Evolutionary conservation across 108 stramenopile species (phyloP), one percentile per base, ranked within the genome.

Genomic region (Skeletonema costatum): DNA sequence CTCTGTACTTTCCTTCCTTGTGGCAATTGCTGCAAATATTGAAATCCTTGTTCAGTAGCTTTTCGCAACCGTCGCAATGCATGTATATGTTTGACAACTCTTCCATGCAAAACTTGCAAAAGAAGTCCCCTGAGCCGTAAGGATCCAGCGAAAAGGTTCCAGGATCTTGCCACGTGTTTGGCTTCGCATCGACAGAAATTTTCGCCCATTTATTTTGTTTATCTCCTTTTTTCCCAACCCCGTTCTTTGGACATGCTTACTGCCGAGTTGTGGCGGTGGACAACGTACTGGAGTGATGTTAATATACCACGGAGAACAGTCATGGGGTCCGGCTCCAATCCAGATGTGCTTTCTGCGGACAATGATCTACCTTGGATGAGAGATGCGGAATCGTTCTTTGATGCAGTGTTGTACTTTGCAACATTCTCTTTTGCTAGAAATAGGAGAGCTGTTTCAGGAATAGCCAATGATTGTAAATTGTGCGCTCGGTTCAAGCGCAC

Each of bases 21-120:
- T 95, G 87, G 58, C 96, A 97, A 30, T 71, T 78, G 16, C 71
- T 60, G 72, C 96, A 97, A 29, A 97, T 92, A 68, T 94, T 95
- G 70, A 89, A 90, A 74, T 94, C 94, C 68, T 88, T 92, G 32
- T 78, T 77, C 5, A 97, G 81, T 10, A 97, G 76, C 17, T 83
- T 73, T 74, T 97, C 93, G 66, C 96, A 97, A 6, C 96, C 96
- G 60, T 88, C 85, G 70, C 96, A 97, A 61, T 97, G 96, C 76
- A 89, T 92, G 75, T 94, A 97, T 3, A 87, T 75, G 74, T 95
- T 97, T 12, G 85, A 89, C 46, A 97, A 62, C 65, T 97, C 96
- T 66, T 88, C 84, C 38, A 64, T 59, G 71, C 93, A 95, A 2
- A 88, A 71, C 63, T 81, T 83, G 81, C 94, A 97, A 31, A 80